A percentile compares a stretch with the other conserved stretches of the same genome.
Conservation (phyloP, 805 yeast genomes). For the Saturnispora mendoncae region DNA sequence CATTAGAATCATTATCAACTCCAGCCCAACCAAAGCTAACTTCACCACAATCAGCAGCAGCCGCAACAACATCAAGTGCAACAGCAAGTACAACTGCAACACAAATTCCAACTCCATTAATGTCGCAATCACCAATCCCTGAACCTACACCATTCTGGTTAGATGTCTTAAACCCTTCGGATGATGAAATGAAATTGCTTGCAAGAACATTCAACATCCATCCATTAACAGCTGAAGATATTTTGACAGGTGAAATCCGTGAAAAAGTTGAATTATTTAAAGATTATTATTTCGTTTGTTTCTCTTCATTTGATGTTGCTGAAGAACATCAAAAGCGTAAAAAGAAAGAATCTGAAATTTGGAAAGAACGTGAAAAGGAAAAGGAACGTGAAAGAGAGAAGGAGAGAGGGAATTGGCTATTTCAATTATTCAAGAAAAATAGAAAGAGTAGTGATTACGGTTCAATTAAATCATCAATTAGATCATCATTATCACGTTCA, state of each 20-base stretch:
- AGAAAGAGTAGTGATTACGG: conserved; percentile 2
- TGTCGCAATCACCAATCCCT: background rate
- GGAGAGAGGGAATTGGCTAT: conserved; percentile 8
- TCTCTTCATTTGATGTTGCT: conserved; percentile 73
- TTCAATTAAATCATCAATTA: conserved; percentile 1
- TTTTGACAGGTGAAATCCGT: conserved; percentile 84
- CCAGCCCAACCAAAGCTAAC: background rate
- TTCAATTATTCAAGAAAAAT: conserved; percentile 10
- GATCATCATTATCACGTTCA: conserved; percentile 1
- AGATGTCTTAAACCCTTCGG: conserved; percentile 87
- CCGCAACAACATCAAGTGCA: background rate
- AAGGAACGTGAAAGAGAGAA: conserved; percentile 15
- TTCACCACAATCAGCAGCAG: too few relatives aligned
- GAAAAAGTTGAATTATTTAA: conserved; percentile 92
- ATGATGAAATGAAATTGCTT: conserved; percentile 90
- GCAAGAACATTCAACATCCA: conserved; percentile 91
- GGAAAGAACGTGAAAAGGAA: conserved; percentile 14
- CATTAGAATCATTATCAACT: background rate
- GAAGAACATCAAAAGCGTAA: conserved; percentile 49
- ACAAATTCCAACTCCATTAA: background rate
- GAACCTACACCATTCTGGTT: conserved; percentile 69
- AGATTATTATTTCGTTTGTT: conserved; percentile 86
- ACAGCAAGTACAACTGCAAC: background rate
- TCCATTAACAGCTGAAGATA: conserved; percentile 94
- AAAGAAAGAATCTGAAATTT: conserved; percentile 21